Evolutionary conservation across 495 filamentous ascomycete species (phyloP), one percentile per base, ranked within the genome.

Genomic region (Penicillium ochrochloron): DNA sequence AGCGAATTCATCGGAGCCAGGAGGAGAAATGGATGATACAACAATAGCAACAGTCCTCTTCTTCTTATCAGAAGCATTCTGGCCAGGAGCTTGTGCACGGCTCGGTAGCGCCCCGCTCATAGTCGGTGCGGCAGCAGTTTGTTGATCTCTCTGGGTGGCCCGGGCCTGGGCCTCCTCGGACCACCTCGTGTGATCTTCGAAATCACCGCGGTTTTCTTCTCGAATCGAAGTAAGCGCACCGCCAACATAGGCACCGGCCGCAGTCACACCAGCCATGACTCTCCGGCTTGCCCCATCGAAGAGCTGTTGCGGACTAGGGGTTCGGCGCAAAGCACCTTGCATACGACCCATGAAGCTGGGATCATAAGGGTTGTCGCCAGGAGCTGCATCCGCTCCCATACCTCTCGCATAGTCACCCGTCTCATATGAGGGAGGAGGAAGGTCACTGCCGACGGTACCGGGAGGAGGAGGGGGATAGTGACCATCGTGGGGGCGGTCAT

Each of bases 221-320:
- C 89, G 83, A 48, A 97, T 97, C 14, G 91, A 88, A 37, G 89
- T 89, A 60, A 97, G 79, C n/a, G 90, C 92, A 59, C 77, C 89
- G 23, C 91, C 91, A 33, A 93, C 85, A 19, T 83, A 90, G 21
- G 88, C 89, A 8, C 92, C 91, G n/a, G 92, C 92, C 29, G 93
- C 93, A 10, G 91, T 89, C 62, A 97, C 80, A 1, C 93, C 89
- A 12, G 92, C 92, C 0, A 84, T 86, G 25, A 96, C 89, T 56
- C 84, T 88, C 73, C 87, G 88, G 70, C 87, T 88, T 1, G 92
- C 92, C 34, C 84, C 88, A 71, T 94, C 91, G 64, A 94, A 85
- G 63, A 96, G 84, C 76, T 96, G 91, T 71, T 96, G 92, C 29
- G 94, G 94, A 70, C 92, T 96, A 11, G 94, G 92, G 6, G 93